Evolutionary conservation across 2,329 filamentous ascomycete species (phyloP).

Genomic region (Pyrenophora graminea): DNA sequence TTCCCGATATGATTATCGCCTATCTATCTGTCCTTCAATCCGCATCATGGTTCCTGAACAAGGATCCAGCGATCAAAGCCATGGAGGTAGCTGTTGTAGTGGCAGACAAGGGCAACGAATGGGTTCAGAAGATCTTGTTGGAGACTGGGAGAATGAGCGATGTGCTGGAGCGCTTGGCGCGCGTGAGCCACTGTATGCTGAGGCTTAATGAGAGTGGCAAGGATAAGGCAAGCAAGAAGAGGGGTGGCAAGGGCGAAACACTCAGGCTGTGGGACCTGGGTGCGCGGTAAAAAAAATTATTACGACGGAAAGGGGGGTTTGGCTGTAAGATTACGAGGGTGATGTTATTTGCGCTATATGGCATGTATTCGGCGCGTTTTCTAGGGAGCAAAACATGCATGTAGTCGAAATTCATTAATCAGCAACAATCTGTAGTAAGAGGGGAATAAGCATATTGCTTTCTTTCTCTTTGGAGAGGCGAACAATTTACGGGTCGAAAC

Average conservation of each 20-base stretch:
- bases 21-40: slow-evolving; percentile 82
- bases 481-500: no score
- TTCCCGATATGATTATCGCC: slow-evolving; percentile 83
- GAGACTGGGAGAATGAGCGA: slow-evolving; percentile 51
- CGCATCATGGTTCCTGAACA: slow-evolving; percentile 72
- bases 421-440: no score
- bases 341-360: no score
- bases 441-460: no score
- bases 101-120: slow-evolving; percentile 52
- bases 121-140: slow-evolving; percentile 46
- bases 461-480: no score
- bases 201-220: slow-evolving; percentile 52
- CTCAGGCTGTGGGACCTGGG: slow-evolving; percentile 51
- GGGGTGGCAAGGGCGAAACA: slow-evolving; percentile 49
- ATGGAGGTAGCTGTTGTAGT: slow-evolving; percentile 83
- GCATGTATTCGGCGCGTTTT: no score
- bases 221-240: slow-evolving; percentile 48
- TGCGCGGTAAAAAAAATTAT: slow-evolving; percentile 12
- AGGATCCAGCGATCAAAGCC: slow-evolving; percentile 77
- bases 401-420: no score
- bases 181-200: slow-evolving; percentile 73
- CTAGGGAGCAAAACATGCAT: no score
- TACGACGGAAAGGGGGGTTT: neutral
- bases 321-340: slow-evolving; percentile 1
- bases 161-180: slow-evolving; percentile 66